Evolutionary conservation across 2,329 filamentous ascomycete genomes (phyloP), one percentile per base, ranked within the genome.

Genomic region (Epichloe baconii): DNA sequence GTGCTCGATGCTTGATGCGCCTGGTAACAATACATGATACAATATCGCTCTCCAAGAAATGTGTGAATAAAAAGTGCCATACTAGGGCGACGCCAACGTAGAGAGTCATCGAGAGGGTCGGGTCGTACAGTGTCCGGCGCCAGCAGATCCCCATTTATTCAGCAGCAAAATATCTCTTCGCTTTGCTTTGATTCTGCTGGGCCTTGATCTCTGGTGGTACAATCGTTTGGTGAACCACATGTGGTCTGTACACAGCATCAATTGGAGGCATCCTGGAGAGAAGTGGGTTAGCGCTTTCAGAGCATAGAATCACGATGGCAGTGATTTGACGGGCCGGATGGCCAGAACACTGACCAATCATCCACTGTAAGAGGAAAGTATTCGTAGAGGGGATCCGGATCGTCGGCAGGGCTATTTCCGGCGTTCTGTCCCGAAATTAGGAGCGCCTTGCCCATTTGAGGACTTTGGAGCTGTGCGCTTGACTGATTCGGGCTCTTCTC

Each of bases 281-380:
- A 45, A 21, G 8, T 23, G 12, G 12, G 34, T 44, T 23, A 49
- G 35, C 42, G 37, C 31, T 37, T 35, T 21, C n/a, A 14, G 15
- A 7, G 34, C 34, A 17, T 4, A 31, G 10, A 31, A 26, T 44
- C 21, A 15, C 12, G 1, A 5, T 15, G 21, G 17, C 4, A 19
- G 40, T 42, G 10, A 11, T 10, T 34, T 47, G 19, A 37, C 19
- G 45, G 31, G 12, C 31, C 19, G 45, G 31, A 36, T 14, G 8
- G 6, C 15, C 34, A 40, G 15, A 35, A 35, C 37, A 50, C 68
- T 61, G 65, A 79, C 86, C 86, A 96, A 62, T 96, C 90, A 64
- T 96, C 89, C 53, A 95, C 71, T 47, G 85, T 89, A 15, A 97
- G 74, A 0, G 90, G 90, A 57, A 97, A 96, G 64, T 97, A 96